phyloP scores from a whole-genome alignment of 805 yeast genomes.

The Candida yuanshanica region DNA sequence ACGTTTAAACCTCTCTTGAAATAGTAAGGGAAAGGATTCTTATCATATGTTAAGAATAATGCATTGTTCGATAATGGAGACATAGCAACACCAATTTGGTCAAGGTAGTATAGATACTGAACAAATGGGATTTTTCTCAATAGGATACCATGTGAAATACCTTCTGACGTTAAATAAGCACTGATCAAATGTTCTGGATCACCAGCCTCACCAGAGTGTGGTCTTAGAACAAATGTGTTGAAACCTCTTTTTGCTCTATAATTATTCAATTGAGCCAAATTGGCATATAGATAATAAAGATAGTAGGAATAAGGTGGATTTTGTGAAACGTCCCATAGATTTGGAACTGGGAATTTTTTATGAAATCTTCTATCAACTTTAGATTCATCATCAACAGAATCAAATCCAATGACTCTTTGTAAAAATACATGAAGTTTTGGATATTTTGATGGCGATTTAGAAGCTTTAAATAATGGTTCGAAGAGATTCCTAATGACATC shows the following conservation, averaged over 20 bases:
- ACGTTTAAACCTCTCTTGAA: slow-evolving; percentile 93
- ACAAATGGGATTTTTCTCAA: slow-evolving; percentile 91
- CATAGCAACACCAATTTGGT: slow-evolving; percentile 97
- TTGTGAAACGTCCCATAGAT: slow-evolving; percentile 65
- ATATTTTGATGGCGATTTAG: slow-evolving; percentile 74
- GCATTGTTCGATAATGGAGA: slow-evolving; percentile 97
- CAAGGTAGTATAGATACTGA: slow-evolving; percentile 87
- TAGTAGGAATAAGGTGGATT: slow-evolving; percentile 99
- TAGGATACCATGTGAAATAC: slow-evolving; percentile 92
- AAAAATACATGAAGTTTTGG: slow-evolving; percentile 89
- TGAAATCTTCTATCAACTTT: slow-evolving; percentile 81
- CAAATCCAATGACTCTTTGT: slow-evolving; percentile 95
- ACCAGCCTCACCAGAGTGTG: slow-evolving; percentile 99
- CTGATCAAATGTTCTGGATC: slow-evolving; percentile 95
- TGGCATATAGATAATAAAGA: slow-evolving; percentile 82
- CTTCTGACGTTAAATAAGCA: slow-evolving; percentile 84
- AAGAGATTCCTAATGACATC: slow-evolving; percentile 77
- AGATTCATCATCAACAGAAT: slow-evolving; percentile 97
- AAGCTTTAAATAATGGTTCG: slow-evolving; percentile 85
- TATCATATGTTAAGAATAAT: slow-evolving; percentile 88
- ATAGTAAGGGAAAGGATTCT: slow-evolving; percentile 89
- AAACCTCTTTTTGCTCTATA: slow-evolving; percentile 72
- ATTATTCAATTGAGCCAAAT: slow-evolving; percentile 78
- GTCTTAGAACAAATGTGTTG: slow-evolving; percentile 90
- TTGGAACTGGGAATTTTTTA: slow-evolving; percentile 80